These are phyloP conservation scores for Tetradesmus lagerheimii DNA, from an alignment of 139 green algal genomes.

Conservation along the genomic window DNA sequence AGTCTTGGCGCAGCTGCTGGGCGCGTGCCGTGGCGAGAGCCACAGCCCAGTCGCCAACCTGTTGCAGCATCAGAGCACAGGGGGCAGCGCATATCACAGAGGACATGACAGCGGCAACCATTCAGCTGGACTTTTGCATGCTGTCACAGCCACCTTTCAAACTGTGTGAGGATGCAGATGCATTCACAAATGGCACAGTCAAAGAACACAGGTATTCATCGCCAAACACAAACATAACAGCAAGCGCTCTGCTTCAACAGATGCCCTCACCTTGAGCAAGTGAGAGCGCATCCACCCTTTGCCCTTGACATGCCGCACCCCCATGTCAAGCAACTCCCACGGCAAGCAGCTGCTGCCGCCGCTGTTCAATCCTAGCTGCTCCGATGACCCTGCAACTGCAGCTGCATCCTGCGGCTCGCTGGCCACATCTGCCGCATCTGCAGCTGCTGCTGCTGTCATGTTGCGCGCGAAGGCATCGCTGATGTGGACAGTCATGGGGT, in stretches of 20 bases:
- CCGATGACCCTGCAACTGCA: not conserved
- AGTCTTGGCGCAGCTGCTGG: not conserved
- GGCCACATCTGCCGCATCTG: not conserved
- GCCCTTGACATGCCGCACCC: slow-evolving; percentile 55
- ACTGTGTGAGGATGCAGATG: no score
- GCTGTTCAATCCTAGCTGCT: not conserved
- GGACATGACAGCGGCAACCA: no score
- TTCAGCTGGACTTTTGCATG: no score
- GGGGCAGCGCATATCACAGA: no score
- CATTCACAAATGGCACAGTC: no score
- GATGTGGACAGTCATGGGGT: slow-evolving; percentile 62
- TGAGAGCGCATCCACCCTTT: slow-evolving; percentile 61
- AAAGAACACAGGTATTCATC: no score
- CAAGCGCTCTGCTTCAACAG: no score
- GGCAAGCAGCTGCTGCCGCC: not conserved
- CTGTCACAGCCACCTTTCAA: no score
- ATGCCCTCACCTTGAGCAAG: not conserved
- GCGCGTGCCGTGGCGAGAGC: not conserved
- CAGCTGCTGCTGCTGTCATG: not conserved
- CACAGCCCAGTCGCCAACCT: not conserved
- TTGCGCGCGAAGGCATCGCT: not conserved
- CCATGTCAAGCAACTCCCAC: slow-evolving; percentile 13
- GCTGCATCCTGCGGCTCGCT: no score
- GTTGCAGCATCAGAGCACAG: no score
- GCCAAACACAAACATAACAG: no score